Evolutionary conservation across 345 rosid species (phyloP), one percentile per base, ranked within the genome.

Genomic region (Pelargonium nanum): DNA sequence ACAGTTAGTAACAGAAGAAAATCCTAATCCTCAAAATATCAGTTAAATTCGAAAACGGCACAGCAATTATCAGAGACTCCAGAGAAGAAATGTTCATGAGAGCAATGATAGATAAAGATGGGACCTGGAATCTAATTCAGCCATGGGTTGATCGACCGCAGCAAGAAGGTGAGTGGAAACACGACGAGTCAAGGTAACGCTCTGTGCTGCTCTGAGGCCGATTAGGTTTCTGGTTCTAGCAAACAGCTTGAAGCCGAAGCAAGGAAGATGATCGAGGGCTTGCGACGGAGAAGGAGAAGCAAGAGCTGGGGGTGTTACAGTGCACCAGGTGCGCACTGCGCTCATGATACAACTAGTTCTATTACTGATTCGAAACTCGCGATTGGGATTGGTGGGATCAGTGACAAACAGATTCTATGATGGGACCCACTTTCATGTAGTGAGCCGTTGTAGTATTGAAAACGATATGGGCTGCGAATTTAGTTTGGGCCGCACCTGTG

Each of bases 51-150:
- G 40, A 45, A 10, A 16, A 48, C 19, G 26, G 0, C 4, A 45
- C 5, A 2, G n/a, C 17, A 45, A 45, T 45, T 5, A 21, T 19
- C 17, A 10, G 52, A 45, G 52, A 45, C 10, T 9, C 15, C 15
- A 45, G 52, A 45, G 52, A 45, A 2, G 52, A 45, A 13, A 45
- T 7, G 32, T 3, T 28, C 3, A 7, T 45, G 17, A 21, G 13
- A 17, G 26, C 23, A 25, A 56, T 17, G 45, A 12, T 19, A 15
- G 30, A 26, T 23, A 0, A 24, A 19, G 50, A 16, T 62, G 28
- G 32, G 24, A 75, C 82, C 77, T 56, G 22, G 66, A 24, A 55
- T 34, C 59, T 12, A 67, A 64, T 9, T 40, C 51, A 7, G 68
- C 17, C 66, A 64, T 61, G 30, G 61, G 22, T 22, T 61, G 58